phyloP scores from a whole-genome alignment of 148 eudicot species.

The Nepenthes mirabilis region DNA sequence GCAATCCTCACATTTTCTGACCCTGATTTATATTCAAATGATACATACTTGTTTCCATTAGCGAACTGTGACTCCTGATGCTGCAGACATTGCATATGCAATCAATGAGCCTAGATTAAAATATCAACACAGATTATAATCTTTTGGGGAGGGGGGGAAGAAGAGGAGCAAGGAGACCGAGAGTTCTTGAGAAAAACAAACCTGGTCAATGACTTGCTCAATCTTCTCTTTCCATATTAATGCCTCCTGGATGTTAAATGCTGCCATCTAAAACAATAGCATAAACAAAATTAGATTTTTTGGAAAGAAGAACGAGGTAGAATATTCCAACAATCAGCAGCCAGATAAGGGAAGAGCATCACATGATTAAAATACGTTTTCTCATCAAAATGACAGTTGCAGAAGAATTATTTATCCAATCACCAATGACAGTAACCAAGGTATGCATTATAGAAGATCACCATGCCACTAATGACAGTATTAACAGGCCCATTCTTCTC shows the following conservation, averaged over 20 bases:
- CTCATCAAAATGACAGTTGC: too few species aligned
- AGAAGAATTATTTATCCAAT: too few species aligned
- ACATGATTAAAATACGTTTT: too few species aligned
- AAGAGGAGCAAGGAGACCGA: conserved; percentile 1
- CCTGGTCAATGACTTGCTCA: conserved; percentile 96
- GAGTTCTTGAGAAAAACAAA: conserved; percentile 11
- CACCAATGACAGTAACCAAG: too few species aligned
- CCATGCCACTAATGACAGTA: too few species aligned
- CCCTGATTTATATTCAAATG: conserved; percentile 86
- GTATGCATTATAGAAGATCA: too few species aligned
- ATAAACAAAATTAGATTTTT: not conserved
- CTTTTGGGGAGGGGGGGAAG: not conserved
- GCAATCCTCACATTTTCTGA: conserved; percentile 65
- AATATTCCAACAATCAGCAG: not conserved
- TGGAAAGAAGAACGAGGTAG: not conserved
- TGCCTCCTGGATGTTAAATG: conserved; percentile 98
- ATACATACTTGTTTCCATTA: conserved; percentile 69
- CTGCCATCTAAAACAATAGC: conserved; percentile 75
- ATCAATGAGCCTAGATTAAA: conserved; percentile 1
- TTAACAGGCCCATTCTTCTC: too few species aligned
- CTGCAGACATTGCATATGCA: conserved; percentile 27
- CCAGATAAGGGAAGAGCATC: too few species aligned
- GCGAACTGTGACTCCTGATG: conserved; percentile 80
- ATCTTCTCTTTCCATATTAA: conserved; percentile 96
- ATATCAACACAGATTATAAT: not conserved